These are phyloP conservation scores for Candolleomyces aberdarensis DNA, from an alignment of 768 basidiomycete genomes.

Conservation along the genomic window DNA sequence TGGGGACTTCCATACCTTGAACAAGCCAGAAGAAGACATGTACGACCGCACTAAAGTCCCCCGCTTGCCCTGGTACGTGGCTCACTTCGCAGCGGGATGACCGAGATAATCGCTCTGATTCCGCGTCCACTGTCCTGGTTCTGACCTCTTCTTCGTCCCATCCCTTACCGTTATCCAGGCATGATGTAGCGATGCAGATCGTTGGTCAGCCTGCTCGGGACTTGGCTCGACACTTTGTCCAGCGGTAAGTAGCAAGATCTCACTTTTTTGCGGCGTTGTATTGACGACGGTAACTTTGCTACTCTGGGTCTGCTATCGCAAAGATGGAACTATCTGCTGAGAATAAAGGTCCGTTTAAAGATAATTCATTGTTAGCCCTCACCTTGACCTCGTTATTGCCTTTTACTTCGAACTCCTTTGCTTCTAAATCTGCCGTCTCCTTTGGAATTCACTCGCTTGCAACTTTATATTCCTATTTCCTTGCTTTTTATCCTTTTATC, in stretches of 20 bases:
- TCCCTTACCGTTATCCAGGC: conserved; percentile 42
- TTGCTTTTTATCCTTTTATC: not conserved
- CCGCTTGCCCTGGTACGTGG: conserved; percentile 89
- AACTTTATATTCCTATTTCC: not conserved
- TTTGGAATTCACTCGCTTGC: not conserved
- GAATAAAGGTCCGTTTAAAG: conserved; percentile 71
- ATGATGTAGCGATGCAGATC: conserved; percentile 94
- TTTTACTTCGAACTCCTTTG: not conserved
- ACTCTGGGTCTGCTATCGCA: not conserved
- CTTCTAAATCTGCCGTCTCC: not conserved
- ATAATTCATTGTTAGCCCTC: not conserved
- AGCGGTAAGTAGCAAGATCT: conserved; percentile 49
- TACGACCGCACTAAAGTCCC: conserved; percentile 88
- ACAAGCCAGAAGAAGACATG: conserved; percentile 93
- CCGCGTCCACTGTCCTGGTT: not conserved
- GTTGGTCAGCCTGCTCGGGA: conserved; percentile 96
- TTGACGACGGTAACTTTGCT: no score
- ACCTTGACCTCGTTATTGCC: not conserved
- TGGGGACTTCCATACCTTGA: conserved; percentile 78
- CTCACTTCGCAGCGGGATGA: no score
- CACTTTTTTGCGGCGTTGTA: not conserved
- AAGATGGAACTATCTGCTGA: conserved; percentile 92
- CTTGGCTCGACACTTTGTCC: conserved; percentile 89
- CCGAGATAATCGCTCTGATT: not conserved
- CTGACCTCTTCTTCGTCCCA: not conserved